A percentile compares a stretch with the other conserved stretches of the same genome.
These are phyloP conservation scores for Juglanconis oblonga DNA, from an alignment of 2,329 filamentous ascomycete genomes.

Conservation along the genomic window DNA sequence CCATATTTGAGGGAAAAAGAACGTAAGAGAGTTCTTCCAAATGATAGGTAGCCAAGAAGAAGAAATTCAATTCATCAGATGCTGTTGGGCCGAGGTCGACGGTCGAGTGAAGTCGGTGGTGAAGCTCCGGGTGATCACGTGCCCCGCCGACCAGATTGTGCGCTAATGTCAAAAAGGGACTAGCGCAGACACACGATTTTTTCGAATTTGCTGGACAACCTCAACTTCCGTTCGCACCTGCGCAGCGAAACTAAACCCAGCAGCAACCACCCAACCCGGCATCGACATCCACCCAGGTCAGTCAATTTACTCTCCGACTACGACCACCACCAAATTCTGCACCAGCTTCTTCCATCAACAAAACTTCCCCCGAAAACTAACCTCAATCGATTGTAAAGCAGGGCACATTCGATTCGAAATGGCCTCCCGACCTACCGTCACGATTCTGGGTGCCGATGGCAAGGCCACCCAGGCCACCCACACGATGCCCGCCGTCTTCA, in stretches of 20 bases:
- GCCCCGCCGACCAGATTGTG: not conserved
- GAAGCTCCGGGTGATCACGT: not conserved
- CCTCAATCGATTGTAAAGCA: conserved; percentile 8
- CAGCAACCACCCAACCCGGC: not conserved
- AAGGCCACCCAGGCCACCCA: conserved; percentile 83
- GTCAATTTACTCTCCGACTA: not conserved
- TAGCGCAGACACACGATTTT: not conserved
- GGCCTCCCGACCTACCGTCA: conserved; percentile 96
- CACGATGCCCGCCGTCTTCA: conserved; percentile 95
- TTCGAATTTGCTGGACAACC: not conserved
- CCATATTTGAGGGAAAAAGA: no score
- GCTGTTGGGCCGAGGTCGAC: not conserved
- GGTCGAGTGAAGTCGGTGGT: not conserved
- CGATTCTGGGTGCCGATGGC: conserved; percentile 96
- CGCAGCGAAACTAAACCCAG: not conserved
- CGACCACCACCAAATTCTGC: not conserved
- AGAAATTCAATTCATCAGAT: not conserved
- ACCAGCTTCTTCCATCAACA: not conserved
- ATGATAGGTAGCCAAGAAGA: not conserved
- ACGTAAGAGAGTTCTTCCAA: no score
- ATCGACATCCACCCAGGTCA: not conserved
- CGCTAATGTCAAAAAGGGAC: not conserved
- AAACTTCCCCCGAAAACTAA: not conserved
- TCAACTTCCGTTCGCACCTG: not conserved
- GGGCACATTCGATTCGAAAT: conserved; percentile 53